phyloP scores from a whole-genome alignment of 495 filamentous ascomycete genomes.

The Hypoxylon perforatum region DNA sequence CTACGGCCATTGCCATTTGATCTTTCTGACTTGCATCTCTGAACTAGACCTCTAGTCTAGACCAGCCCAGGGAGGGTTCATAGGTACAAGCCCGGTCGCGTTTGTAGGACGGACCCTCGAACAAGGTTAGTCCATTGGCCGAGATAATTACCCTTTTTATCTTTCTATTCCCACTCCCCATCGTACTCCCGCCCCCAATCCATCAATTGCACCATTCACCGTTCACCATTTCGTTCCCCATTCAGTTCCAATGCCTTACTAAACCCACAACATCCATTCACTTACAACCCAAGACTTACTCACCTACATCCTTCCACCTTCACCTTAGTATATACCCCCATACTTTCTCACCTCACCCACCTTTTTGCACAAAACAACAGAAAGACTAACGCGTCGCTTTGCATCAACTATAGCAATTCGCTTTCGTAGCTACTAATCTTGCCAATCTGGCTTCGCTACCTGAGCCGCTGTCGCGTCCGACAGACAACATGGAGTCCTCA shows the following conservation, averaged over 20 bases:
- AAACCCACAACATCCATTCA: constrained; percentile 4
- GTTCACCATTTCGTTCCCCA: no score
- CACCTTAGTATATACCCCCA: background rate
- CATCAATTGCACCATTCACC: background rate
- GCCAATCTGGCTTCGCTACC: constrained; percentile 8
- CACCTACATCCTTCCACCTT: background rate
- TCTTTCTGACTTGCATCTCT: background rate
- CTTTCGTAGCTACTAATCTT: background rate
- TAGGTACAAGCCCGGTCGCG: constrained; percentile 22
- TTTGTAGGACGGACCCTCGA: constrained; percentile 32
- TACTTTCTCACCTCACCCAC: constrained; percentile 7
- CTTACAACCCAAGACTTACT: constrained; percentile 1
- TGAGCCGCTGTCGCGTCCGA: constrained; percentile 32
- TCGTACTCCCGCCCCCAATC: constrained; percentile 21
- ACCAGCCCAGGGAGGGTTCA: background rate
- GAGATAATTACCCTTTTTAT: constrained; percentile 26
- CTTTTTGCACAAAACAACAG: constrained; percentile 9
- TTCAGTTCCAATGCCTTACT: background rate
- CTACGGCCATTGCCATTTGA: background rate
- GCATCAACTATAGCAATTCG: no score
- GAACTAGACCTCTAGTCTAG: background rate
- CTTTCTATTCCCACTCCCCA: constrained; percentile 20
- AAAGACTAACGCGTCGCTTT: constrained; percentile 30
- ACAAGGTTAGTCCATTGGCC: constrained; percentile 33
- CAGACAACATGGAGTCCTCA: constrained; percentile 40